A percentile compares a stretch with the other conserved stretches of the same genome.
Conservation (phyloP, 1,284 basidiomycete genomes). For the Marasmius tenuissimus region DNA sequence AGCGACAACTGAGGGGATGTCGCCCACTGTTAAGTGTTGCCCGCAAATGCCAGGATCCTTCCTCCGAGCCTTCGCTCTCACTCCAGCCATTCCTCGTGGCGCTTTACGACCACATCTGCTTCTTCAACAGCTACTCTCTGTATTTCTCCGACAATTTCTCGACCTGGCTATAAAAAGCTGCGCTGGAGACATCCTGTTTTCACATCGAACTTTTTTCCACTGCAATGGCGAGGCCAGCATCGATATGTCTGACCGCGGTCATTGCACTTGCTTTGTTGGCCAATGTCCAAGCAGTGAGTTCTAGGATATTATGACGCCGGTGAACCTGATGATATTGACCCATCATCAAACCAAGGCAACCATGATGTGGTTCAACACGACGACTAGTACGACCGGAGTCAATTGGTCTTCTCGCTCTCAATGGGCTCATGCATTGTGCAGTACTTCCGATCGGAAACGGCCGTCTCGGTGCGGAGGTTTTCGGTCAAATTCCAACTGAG, state of each 20-base stretch:
- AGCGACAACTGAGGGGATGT: too few relatives aligned
- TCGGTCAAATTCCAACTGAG: constrained; percentile 11
- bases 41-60: too few relatives aligned
- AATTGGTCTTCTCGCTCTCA: not conserved
- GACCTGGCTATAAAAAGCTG: too few relatives aligned
- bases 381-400: constrained; percentile 6
- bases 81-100: too few relatives aligned
- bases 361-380: constrained; percentile 15
- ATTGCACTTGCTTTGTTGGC: not conserved
- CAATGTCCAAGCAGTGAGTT: not conserved
- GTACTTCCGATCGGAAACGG: constrained; percentile 16
- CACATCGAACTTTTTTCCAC: too few relatives aligned
- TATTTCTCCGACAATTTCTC: too few relatives aligned
- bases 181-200: too few relatives aligned
- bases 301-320: not conserved
- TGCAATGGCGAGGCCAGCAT: too few relatives aligned
- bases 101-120: too few relatives aligned
- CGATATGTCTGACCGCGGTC: not conserved
- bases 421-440: not conserved
- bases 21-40: too few relatives aligned
- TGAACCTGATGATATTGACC: not conserved
- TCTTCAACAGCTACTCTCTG: too few relatives aligned
- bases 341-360: constrained; percentile 5
- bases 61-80: too few relatives aligned
- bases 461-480: constrained; percentile 12